Base-by-base conservation (phyloP, 139 green algal species). In the Chlamydomonas schloesseri region DNA sequence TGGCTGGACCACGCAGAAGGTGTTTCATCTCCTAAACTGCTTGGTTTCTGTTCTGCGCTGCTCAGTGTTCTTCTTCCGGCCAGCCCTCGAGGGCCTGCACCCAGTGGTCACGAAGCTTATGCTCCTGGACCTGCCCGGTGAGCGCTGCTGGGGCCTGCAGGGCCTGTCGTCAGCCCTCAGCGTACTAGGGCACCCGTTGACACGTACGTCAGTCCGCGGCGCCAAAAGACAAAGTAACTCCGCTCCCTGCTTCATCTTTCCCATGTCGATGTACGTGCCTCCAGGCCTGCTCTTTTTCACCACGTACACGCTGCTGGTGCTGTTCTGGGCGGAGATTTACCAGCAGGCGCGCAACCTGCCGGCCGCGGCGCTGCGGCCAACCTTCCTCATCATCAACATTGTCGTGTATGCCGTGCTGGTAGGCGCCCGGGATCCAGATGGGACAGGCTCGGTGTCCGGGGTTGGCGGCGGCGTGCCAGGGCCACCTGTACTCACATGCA, bases 311-410 rank as follows among this genome's bases (percentile, higher is more conserved):
- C 92, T 99, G 68, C 93, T 99, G 58, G 96, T 99, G 60, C 94
- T 99, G 31, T 99, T 99, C 82, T 99, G 97, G 97, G 97, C 97
- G 24, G 98, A 99, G 88, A 99, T 99, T 64, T 99, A 99, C 88
- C 96, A 99, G 81, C 98, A 99, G 84, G 97, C 97, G 0, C 92
- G 95, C 55, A 95, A 88, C 79, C 92, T 98, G 87, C 94, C 97
- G 24, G 98, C 93, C 4, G 86, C 82, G 23, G 89, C 88, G 0
- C 91, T 99, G 89, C 93, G 96, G 3, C 97, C 96, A 0, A 84
- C 91, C 15, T 99, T 99, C 87, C 74, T 98, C 28, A 91, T 88
- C 53, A 88, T 96, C 90, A 99, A 99, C 85, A 82, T 92, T 0
- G 73, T 94, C 0, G 96, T 99, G 14, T 99, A 99, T 70, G 90